Conservation (phyloP, 768 basidiomycete species). For the Pilatotrama ljubarskyi region DNA sequence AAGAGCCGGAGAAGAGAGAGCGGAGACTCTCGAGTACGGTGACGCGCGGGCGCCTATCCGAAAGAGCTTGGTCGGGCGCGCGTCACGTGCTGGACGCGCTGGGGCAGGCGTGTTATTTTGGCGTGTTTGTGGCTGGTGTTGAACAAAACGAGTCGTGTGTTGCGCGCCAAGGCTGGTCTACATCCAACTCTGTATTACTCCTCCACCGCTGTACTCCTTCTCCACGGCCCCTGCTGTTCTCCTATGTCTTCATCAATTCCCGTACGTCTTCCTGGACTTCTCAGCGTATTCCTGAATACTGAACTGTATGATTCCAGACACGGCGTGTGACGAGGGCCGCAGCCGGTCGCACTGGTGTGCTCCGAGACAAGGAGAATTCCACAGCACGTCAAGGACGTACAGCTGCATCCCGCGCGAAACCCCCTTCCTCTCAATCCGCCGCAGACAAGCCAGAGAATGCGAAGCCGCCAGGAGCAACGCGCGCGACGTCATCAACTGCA, state of each 20-base stretch:
- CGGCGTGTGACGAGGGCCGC: slow-evolving; percentile 59
- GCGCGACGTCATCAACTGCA: slow-evolving; percentile 48
- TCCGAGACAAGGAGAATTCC: slow-evolving; percentile 70
- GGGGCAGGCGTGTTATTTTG: slow-evolving; percentile 30
- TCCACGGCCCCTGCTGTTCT: slow-evolving; percentile 14
- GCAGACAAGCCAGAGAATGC: slow-evolving; percentile 29
- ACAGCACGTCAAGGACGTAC: slow-evolving; percentile 62
- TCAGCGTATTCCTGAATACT: neutral
- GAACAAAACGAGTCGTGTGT: slow-evolving; percentile 31
- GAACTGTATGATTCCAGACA: slow-evolving; percentile 41
- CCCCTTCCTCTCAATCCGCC: slow-evolving; percentile 45
- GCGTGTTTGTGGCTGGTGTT: slow-evolving; percentile 31
- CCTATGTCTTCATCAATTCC: slow-evolving; percentile 48
- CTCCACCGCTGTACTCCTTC: slow-evolving; percentile 18
- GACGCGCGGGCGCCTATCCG: neutral
- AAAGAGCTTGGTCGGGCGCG: slow-evolving; percentile 1
- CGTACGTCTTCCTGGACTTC: slow-evolving; percentile 32
- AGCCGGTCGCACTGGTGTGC: slow-evolving; percentile 49
- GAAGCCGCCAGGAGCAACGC: slow-evolving; percentile 38
- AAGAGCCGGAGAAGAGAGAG: neutral
- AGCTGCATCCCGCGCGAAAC: slow-evolving; percentile 61
- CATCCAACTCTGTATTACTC: slow-evolving; percentile 20
- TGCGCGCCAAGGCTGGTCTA: slow-evolving; percentile 3
- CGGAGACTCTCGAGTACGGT: no score
- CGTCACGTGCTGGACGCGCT: slow-evolving; percentile 29